Evolutionary conservation across 2,329 filamentous ascomycete genomes (phyloP), one percentile per base, ranked within the genome.

Genomic region (Colletotrichum sublineola): DNA sequence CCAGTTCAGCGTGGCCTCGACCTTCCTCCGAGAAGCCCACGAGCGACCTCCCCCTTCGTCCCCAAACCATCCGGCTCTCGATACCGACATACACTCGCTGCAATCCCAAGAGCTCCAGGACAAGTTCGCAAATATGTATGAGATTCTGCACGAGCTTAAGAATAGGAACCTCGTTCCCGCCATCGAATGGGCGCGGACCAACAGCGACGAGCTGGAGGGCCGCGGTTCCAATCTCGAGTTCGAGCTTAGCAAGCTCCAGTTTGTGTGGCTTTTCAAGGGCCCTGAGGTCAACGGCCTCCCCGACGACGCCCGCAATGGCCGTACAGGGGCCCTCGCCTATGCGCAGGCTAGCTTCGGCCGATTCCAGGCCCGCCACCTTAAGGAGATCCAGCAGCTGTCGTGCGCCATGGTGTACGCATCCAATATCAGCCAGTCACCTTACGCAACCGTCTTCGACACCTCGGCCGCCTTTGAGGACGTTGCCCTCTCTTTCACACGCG

Each of bases 191-290:
- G 94, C 96, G 0, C 86, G 91, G 48, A 79, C 87, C 36, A 92
- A 98, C 77, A 92, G 91, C 71, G 81, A 83, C 6, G 86, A 91
- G 36, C 87, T 99, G 3, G 94, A 97, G 78, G 88, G 89, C 5
- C 89, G 94, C 60, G 96, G 95, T 3, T 97, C 94, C 78, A 97
- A 97, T 77, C 89, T 99, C 2, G 96, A 98, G 80, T 99, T 98
- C 75, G 96, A 99, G 78, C 90, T 99, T 2, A 94, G 92, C 82
- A 93, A 94, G 75, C 86, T 98, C 24, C 94, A 97, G 76, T 99
- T 94, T 77, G 89, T 98, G 44, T 96, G 94, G 89, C 87, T 98
- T 1, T 97, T 97, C 82, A 90, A 92, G 74, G 91, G 92, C 0
- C 82, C 85, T 0, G 71, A 78, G 1, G 80, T 87, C 14, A 89